phyloP scores from a whole-genome alignment of 805 yeast species.

The Aciculoconidium aculeatum region DNA sequence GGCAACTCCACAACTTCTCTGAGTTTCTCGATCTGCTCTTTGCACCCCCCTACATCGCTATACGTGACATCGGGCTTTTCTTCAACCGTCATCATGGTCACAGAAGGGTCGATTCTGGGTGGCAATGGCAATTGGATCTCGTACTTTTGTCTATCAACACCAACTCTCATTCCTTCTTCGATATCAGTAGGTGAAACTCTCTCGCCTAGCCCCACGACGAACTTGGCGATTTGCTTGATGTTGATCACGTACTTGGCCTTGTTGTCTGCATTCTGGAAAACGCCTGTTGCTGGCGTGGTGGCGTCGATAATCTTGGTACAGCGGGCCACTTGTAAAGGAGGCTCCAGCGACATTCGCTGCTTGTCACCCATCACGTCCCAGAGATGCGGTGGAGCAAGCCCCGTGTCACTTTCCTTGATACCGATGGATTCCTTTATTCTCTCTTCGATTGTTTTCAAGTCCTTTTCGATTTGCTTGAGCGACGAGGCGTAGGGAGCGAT shows the following conservation, averaged over 20 bases:
- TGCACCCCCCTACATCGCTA: conserved; percentile 97
- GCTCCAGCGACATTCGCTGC: conserved; percentile 88
- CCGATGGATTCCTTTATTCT: conserved; percentile 94
- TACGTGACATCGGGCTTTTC: conserved; percentile 99
- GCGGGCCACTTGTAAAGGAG: conserved; percentile 96
- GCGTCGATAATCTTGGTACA: conserved; percentile 94
- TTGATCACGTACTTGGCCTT: conserved; percentile 92
- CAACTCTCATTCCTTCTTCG: conserved; percentile 99
- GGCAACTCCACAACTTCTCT: conserved; percentile 97
- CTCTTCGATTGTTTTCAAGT: conserved; percentile 75
- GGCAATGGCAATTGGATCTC: conserved; percentile 97
- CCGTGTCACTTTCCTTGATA: conserved; percentile 91
- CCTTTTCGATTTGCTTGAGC: conserved; percentile 79
- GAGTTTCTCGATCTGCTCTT: conserved; percentile 94
- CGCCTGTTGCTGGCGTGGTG: conserved; percentile 18
- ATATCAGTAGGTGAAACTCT: conserved; percentile 97
- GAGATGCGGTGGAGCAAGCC: conserved; percentile 91
- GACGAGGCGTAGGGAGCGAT: conserved; percentile 91
- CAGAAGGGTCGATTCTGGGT: conserved; percentile 95
- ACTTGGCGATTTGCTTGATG: conserved; percentile 96
- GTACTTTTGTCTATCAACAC: conserved; percentile 95
- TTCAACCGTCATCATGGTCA: conserved; percentile 99
- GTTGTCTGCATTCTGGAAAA: conserved; percentile 60
- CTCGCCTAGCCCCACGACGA: conserved; percentile 94
- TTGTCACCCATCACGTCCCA: conserved; percentile 98